Evolutionary conservation across 108 stramenopile genomes (phyloP).

Genomic region (Conticribra weissflogii): DNA sequence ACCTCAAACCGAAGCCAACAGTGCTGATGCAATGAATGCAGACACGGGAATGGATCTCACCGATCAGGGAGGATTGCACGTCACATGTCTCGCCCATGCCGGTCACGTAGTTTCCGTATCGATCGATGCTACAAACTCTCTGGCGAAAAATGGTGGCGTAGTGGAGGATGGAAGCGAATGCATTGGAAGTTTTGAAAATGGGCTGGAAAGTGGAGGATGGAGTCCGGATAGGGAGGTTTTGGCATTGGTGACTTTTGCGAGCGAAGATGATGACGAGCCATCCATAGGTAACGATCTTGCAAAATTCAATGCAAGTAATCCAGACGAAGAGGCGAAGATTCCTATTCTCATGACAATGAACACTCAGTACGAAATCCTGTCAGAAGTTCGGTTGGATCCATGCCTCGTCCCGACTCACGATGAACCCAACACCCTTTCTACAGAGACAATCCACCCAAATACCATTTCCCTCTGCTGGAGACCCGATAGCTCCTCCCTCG

Average conservation of each 20-base stretch:
- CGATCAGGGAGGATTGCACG: slow-evolving; percentile 23
- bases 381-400: slow-evolving; percentile 67
- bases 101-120: slow-evolving; percentile 52
- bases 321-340: slow-evolving; percentile 19
- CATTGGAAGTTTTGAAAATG: slow-evolving; percentile 86
- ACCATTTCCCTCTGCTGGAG: slow-evolving; percentile 72
- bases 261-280: slow-evolving; percentile 56
- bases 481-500: slow-evolving; percentile 74
- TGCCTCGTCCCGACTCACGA: slow-evolving; percentile 37
- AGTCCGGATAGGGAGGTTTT: slow-evolving; percentile 86
- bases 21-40: slow-evolving; percentile 7
- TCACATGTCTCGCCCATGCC: slow-evolving; percentile 45
- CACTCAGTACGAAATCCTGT: slow-evolving; percentile 77
- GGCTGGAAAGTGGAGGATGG: slow-evolving; percentile 74
- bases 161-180: slow-evolving; percentile 65
- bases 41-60: slow-evolving; percentile 32
- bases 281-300: slow-evolving; percentile 2
- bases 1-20: slow-evolving; percentile 6
- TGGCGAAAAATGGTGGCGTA: slow-evolving; percentile 53
- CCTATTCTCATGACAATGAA: slow-evolving; percentile 87
- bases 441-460: slow-evolving; percentile 21
- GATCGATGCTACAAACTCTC: slow-evolving; percentile 39
- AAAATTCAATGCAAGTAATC: slow-evolving; percentile 23
- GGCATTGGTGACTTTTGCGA: slow-evolving; percentile 70
- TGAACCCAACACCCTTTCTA: neutral